These are phyloP conservation scores for Aspergillus chevalieri DNA, from an alignment of 2,329 filamentous ascomycete species.

Conservation along the genomic window DNA sequence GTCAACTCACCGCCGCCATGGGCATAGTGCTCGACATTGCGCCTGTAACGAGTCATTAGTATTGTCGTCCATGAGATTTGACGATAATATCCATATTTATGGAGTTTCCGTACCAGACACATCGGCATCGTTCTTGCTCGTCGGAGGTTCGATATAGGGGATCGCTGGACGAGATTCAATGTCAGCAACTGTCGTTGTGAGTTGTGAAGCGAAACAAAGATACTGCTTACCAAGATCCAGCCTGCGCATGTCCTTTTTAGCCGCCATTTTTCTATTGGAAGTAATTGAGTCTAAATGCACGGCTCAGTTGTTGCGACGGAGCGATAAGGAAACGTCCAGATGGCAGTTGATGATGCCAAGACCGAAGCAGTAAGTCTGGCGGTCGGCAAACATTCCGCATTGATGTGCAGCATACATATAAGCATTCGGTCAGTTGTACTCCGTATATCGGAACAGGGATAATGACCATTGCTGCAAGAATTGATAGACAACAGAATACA, in stretches of 20 bases:
- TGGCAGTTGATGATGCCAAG: slow-evolving; percentile 13
- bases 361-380: slow-evolving; percentile 13
- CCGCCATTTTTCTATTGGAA: slow-evolving; percentile 48
- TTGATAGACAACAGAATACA: no score
- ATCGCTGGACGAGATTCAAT: slow-evolving; percentile 56
- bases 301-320: background rate
- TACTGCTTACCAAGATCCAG: slow-evolving; percentile 61
- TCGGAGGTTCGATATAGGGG: slow-evolving; percentile 72
- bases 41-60: slow-evolving; percentile 34
- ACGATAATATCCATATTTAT: background rate
- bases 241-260: slow-evolving; percentile 70
- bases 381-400: slow-evolving; percentile 1
- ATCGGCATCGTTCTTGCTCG: slow-evolving; percentile 59
- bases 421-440: background rate
- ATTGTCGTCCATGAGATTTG: background rate
- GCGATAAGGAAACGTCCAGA: slow-evolving; percentile 6
- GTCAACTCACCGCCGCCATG: slow-evolving; percentile 69
- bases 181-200: slow-evolving; percentile 3
- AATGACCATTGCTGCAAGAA: no score
- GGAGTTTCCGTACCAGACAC: slow-evolving; percentile 55
- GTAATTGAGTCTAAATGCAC: background rate
- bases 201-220: background rate
- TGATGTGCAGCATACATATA: background rate
- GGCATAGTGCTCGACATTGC: slow-evolving; percentile 73
- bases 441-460: background rate